These are phyloP conservation scores for Geosiphon pyriformis DNA, from an alignment of 192 early-diverging fungal species.

Conservation along the genomic window DNA sequence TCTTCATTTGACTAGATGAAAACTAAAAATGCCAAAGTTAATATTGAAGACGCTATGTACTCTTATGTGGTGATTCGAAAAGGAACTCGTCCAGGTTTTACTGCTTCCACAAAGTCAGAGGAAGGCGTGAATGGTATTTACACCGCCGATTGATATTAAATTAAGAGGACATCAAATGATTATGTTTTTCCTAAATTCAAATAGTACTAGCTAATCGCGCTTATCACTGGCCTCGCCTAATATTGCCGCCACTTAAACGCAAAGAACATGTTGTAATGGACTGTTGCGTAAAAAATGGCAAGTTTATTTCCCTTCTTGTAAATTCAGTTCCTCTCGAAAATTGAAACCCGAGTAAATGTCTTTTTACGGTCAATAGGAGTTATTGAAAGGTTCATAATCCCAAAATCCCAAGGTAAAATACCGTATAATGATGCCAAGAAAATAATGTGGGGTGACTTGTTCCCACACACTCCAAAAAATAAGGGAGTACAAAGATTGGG, in stretches of 20 bases:
- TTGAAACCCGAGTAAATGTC: neutral
- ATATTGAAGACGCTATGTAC: constrained; percentile 71
- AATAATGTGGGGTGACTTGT: constrained; percentile 76
- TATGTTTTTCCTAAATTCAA: no score
- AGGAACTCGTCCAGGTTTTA: constrained; percentile 44
- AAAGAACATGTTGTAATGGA: constrained; percentile 74
- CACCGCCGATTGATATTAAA: no score
- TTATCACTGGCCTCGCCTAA: constrained; percentile 63
- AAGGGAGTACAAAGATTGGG: neutral
- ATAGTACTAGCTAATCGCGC: neutral
- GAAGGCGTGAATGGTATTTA: neutral
- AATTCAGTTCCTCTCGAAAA: neutral
- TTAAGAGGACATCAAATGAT: no score
- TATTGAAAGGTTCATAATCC: constrained; percentile 65
- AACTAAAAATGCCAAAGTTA: constrained; percentile 58
- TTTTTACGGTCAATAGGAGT: constrained; percentile 25
- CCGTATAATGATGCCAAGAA: constrained; percentile 72
- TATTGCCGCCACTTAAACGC: constrained; percentile 72
- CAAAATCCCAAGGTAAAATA: constrained; percentile 63
- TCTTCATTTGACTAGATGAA: constrained; percentile 40
- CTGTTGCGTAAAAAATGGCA: constrained; percentile 48
- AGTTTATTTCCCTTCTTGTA: neutral
- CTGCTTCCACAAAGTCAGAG: neutral
- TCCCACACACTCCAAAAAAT: constrained; percentile 68
- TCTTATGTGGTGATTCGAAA: constrained; percentile 73